Base-by-base conservation (phyloP, 2,329 filamentous ascomycete species). In the Aspergillus persii region DNA sequence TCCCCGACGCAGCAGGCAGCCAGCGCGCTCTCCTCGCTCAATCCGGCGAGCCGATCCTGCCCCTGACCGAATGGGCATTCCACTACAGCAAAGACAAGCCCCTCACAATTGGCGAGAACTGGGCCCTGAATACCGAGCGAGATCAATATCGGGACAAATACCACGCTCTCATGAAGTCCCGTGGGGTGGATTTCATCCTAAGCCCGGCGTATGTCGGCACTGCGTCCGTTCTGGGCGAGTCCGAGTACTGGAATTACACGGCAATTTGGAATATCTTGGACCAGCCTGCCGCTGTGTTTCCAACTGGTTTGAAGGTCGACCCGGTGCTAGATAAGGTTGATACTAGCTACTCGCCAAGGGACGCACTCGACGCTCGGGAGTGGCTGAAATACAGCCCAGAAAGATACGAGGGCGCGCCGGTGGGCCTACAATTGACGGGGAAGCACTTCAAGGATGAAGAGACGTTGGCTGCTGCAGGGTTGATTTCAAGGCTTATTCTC, bases 401-500 rank as follows among this genome's bases (percentile, higher is more conserved):
- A 56, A 60, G 65, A n/a, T 76, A 72, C 56, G 71, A 77, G 36
- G 72, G 72, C 0, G 71, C 81, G 6, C 82, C 83, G 0, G 76
- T 86, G 8, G 79, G 78, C 0, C 61, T 86, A 18, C 83, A 86
- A 66, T 71, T 85, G 36, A 71, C 83, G 2, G 80, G 80, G 1
- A 72, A 77, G 3, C 77, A 76, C 51, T 77, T 81, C n/a, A 79
- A 83, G 54, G 83, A 86, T 59, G 84, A 86, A 65, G 84, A 81
- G 67, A 73, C 70, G 0, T 46, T 76, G 46, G 73, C 72, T 18
- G 71, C 71, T 1, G 70, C 70, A 3, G 69, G 65, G 54, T 33
- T 73, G 53, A 58, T 73, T 1, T 61, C 67, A 47, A 63, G 54
- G 29, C 60, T 66, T 57, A 41, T 52, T 46, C 69, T 7, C 59